These are phyloP conservation scores for Aspergillus thermomutatus DNA, from an alignment of 2,329 filamentous ascomycete species.

Conservation along the genomic window DNA sequence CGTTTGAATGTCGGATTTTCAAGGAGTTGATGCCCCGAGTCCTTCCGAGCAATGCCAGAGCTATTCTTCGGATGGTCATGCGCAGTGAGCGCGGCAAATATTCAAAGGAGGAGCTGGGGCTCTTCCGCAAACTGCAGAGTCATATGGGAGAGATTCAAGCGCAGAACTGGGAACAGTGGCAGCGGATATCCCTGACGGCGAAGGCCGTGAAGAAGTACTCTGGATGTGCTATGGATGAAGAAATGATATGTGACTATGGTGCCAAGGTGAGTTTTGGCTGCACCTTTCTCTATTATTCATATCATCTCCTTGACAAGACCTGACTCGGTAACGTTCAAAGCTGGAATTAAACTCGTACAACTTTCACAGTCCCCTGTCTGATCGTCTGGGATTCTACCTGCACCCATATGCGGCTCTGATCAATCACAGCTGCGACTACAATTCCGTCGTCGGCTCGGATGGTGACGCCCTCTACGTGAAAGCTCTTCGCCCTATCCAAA, in stretches of 20 bases:
- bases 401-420: conserved; percentile 53
- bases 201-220: conserved; percentile 55
- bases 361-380: conserved; percentile 53
- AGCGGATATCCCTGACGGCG: conserved; percentile 51
- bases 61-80: conserved; percentile 53
- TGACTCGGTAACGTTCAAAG: conserved; percentile 26
- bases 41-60: conserved; percentile 56
- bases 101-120: conserved; percentile 36
- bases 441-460: conserved; percentile 57
- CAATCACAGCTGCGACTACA: conserved; percentile 63
- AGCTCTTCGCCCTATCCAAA: conserved; percentile 50
- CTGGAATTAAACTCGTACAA: conserved; percentile 59
- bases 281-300: neutral
- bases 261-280: conserved; percentile 38
- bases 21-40: conserved; percentile 43
- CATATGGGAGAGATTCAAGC: conserved; percentile 50
- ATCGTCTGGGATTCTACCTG: conserved; percentile 58
- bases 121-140: conserved; percentile 44
- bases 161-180: conserved; percentile 39
- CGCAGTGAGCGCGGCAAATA: conserved; percentile 38
- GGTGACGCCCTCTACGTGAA: conserved; percentile 50
- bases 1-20: conserved; percentile 57
- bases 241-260: conserved; percentile 43
- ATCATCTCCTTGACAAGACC: neutral
- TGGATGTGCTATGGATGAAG: conserved; percentile 41